Evolutionary conservation across 768 basidiomycete genomes (phyloP), one percentile per base, ranked within the genome.

Genomic region (Chiua virens): DNA sequence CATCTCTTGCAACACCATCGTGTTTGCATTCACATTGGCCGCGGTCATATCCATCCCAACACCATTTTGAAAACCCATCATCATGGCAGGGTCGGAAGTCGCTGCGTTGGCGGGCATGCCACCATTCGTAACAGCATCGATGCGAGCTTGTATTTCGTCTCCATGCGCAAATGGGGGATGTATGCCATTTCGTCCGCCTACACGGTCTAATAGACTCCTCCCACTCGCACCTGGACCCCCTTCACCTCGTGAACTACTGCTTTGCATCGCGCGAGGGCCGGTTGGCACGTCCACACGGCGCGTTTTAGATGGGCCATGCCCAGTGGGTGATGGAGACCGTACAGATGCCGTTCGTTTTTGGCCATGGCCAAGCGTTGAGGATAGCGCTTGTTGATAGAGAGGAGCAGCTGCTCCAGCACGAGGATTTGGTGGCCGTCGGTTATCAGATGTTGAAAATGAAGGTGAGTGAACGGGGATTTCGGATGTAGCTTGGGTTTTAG

Each of bases 221-320:
- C 80, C 73, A 8, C 57, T 63, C 17, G 67, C 54, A 45, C 46
- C 58, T 5, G 61, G 14, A 43, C 34, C 36, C 22, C 25, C 10
- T 10, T 66, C 64, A n/a, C 42, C 11, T 51, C 61, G 55, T 50
- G 64, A 32, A 36, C 50, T 36, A 5, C 57, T 44, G 13, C 66
- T 59, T 48, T 73, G 73, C 90, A 94, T 92, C 2, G 90, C 91
- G 45, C 93, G 80, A 18, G 93, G 93, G 21, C 88, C 92, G 3
- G 87, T 87, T 1, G 93, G 93, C 1, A 89, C 72, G 55, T 92
- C 89, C 25, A 78, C 85, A 54, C 87, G 81, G 55, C 89, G 78
- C 13, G 80, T 71, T 68, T 92, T 92, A 59, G 81, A 82, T 6
- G 87, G 83, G 42, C 82, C 81, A 48, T 69, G 73, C 14, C 80